Evolutionary conservation across 1,284 basidiomycete genomes (phyloP), one percentile per base, ranked within the genome.

Genomic region (Puccinia horiana): DNA sequence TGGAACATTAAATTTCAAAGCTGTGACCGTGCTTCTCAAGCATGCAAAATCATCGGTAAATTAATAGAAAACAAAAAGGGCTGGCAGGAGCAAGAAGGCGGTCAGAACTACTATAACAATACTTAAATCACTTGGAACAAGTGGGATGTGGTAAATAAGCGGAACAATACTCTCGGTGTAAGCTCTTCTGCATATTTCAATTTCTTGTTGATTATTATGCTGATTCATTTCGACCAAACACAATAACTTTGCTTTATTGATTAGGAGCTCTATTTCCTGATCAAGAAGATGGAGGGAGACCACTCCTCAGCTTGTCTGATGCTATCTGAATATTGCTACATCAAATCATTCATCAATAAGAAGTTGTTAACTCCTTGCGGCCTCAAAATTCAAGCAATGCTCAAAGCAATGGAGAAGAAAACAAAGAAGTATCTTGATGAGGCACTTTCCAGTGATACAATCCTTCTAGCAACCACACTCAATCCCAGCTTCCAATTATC

Each of bases 1-100:
- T 75, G 52, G 49, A 75, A 75, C 32, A 75, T 75, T 0, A 73
- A 73, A 42, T 73, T 49, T 49, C 40, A 73, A 49, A 73, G 70
- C 14, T 12, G 20, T 47, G 44, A 73, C 49, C 23, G 42, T 40
- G 70, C 26, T 26, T 72, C 29, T 20, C 20, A 47, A 44, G 37
- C 40, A 14, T 52, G 11, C 11, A 47, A 52, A 14, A 35, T 73
- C 23, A 73, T 58, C 29, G 18, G 26, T 32, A 58, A 32, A 32
- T 20, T 58, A 6, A 6, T 58, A 5, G 26, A 58, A n/a, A 58
- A 32, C 4, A 23, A 52, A 52, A 9, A 23, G 49, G 49, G 20
- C 18, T 18, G 20, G 20, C 49, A 29, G 26, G 56, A 58, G 23
- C 37, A 16, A 2, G 23, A 67, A 18, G 63, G 63, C 23, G 63